These are phyloP conservation scores for Talaromyces funiculosus DNA, from an alignment of 2,329 filamentous ascomycete genomes.

Conservation along the genomic window DNA sequence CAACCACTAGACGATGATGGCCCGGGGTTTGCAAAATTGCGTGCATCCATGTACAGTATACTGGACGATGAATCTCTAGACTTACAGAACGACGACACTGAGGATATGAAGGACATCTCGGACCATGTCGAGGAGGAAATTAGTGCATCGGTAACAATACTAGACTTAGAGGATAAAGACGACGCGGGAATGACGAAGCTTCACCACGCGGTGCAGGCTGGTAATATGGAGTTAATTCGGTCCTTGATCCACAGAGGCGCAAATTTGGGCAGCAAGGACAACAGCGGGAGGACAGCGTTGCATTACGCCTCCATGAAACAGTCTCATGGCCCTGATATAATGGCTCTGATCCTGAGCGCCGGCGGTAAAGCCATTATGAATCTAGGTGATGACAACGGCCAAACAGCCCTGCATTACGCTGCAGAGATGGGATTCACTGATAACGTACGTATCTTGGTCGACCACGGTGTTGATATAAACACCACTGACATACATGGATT, in stretches of 20 bases:
- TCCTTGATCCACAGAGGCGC: neutral
- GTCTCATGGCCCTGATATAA: neutral
- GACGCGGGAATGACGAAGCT: neutral
- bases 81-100: too few species aligned
- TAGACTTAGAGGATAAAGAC: neutral
- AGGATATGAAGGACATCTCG: too few species aligned
- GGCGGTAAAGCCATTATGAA: neutral
- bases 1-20: neutral
- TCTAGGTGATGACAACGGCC: neutral
- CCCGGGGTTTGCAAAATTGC: neutral
- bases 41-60: neutral
- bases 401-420: neutral
- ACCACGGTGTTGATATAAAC: neutral
- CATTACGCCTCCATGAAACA: neutral
- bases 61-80: neutral
- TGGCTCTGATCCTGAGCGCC: neutral
- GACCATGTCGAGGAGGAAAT: too few species aligned
- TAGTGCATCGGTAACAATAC: neutral
- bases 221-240: neutral
- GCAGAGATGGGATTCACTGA: too few species aligned
- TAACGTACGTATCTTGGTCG: neutral
- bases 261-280: neutral
- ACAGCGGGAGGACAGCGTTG: neutral
- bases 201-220: neutral
- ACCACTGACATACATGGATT: neutral